Percentiles rank a stretch among this genome's conserved stretches.
Conservation (phyloP, 257 asterid species). For the Nicotiana undulata region DNA sequence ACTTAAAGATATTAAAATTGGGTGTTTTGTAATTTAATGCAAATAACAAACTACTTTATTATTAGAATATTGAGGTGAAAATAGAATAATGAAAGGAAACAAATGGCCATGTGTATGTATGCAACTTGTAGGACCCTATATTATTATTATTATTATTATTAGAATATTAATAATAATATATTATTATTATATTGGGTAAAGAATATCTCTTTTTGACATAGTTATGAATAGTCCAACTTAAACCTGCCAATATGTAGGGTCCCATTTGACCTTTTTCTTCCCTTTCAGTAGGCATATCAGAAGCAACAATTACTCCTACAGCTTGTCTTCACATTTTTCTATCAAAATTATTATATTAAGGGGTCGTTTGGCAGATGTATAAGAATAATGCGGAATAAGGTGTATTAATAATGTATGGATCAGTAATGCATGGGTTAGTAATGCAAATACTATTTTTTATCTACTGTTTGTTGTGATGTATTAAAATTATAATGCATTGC, state of each 20-base stretch:
- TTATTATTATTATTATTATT: too few relatives aligned
- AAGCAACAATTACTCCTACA: background rate
- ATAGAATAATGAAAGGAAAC: background rate
- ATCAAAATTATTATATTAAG: too few relatives aligned
- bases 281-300: background rate
- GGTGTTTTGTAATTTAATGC: background rate
- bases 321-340: too few relatives aligned
- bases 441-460: too few relatives aligned
- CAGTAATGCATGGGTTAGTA: too few relatives aligned
- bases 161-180: too few relatives aligned
- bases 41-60: background rate
- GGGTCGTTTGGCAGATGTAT: too few relatives aligned
- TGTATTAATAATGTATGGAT: too few relatives aligned
- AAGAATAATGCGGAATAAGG: too few relatives aligned
- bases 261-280: background rate
- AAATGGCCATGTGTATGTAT: background rate
- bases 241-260: background rate
- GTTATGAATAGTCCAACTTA: background rate
- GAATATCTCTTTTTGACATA: background rate
- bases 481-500: too few relatives aligned
- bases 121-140: background rate
- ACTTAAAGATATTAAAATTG: background rate
- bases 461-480: too few relatives aligned
- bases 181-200: background rate
- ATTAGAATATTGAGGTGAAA: too few relatives aligned